Base-by-base conservation (phyloP, 2,329 filamentous ascomycete genomes). In the Aaosphaeria pasadenensis region DNA sequence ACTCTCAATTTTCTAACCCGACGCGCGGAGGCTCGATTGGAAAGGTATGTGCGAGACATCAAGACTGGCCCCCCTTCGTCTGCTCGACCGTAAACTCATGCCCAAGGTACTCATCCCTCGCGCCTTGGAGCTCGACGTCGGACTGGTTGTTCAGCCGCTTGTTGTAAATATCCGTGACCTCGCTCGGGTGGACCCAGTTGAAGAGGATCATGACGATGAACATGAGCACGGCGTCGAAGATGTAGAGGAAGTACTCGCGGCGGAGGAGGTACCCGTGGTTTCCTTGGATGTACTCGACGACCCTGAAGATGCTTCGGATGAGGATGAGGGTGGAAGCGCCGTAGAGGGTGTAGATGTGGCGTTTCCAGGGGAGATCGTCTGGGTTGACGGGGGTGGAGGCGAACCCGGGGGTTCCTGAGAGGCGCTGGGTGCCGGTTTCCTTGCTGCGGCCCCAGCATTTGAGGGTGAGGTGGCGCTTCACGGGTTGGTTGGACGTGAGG, bases 251-350 rank as follows among this genome's bases (percentile, higher is more conserved):
- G 4, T 66, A 55, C 62, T 79, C 76, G 28, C 68, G 62, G 4
- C 51, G 49, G 36, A 78, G 58, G n/a, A 81, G 54, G 40, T 66
- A 71, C 3, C 78, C 77, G 31, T 67, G 55, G 28, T 71, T 66
- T 1, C 77, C 77, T 51, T 71, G 57, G 0, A 69, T 50, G 46
- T 77, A 81, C 60, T 81, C 77, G 7, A 73, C 56, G 11, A 79
- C 65, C 40, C 78, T 70, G 47, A 79, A 78, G 1, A 79, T 50
- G 28, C 66, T 74, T 44, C 79, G 69, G 9, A 79, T 45, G 49
- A 81, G 60, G 55, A 81, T 79, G n/a, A 80, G 59, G 0, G 58
- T 51, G 52, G 68, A 74, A 35, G 71, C 64, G 4, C 57, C 38
- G 56, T 80, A 80, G 11, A 81, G 64, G 0, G 63, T 65, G 6